Conservation (phyloP, 176 grass and related monocot species). For the Areca catechu region DNA sequence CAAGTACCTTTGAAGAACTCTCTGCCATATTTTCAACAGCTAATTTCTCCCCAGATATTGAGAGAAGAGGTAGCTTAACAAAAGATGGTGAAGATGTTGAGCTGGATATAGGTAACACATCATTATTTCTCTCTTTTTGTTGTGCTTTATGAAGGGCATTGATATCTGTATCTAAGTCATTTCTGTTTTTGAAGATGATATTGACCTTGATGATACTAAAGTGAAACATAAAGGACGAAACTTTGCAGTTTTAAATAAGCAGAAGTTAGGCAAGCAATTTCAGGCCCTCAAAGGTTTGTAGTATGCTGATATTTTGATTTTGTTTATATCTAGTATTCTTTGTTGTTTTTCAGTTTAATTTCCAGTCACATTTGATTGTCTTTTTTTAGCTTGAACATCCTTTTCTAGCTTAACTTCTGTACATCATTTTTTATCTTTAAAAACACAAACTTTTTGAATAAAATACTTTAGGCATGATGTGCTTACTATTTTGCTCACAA, state of each 20-base stretch:
- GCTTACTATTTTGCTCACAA: no score
- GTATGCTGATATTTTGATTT: neutral
- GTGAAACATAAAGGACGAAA: conserved; percentile 71
- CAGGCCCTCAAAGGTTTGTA: conserved; percentile 68
- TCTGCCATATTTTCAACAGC: conserved; percentile 54
- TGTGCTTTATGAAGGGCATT: neutral
- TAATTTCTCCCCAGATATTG: conserved; percentile 46
- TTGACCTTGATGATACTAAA: conserved; percentile 61
- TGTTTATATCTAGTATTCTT: no score
- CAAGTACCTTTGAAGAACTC: conserved; percentile 46
- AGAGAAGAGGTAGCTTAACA: conserved; percentile 44
- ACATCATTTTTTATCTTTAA: no score
- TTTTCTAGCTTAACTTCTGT: no score
- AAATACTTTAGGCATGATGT: no score
- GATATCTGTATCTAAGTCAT: neutral
- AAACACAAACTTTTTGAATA: no score
- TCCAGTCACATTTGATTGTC: no score
- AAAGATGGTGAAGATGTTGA: conserved; percentile 47
- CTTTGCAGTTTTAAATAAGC: conserved; percentile 67
- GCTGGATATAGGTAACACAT: conserved; percentile 69
- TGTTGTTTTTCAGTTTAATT: no score
- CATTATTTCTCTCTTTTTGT: conserved; percentile 2
- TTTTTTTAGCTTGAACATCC: no score
- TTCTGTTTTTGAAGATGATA: conserved; percentile 67
- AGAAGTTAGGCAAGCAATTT: conserved; percentile 72